These are phyloP conservation scores for Dothistroma pini DNA, from an alignment of 2,329 filamentous ascomycete species.

Conservation along the genomic window DNA sequence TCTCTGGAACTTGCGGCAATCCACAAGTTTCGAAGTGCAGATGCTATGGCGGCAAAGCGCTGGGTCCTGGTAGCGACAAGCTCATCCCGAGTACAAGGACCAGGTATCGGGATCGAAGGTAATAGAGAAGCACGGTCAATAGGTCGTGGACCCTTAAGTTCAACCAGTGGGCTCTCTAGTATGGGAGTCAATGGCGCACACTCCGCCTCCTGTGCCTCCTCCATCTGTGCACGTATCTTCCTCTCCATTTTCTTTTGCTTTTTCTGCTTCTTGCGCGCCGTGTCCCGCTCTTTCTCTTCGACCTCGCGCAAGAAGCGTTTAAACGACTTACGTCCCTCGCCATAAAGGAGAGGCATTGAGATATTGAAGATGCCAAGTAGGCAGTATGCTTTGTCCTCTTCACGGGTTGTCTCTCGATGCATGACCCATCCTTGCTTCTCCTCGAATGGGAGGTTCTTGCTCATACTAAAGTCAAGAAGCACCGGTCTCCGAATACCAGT, in stretches of 20 bases:
- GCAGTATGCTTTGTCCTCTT: conserved; percentile 42
- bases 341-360: conserved; percentile 45
- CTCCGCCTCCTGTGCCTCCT: not conserved
- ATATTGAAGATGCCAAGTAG: conserved; percentile 45
- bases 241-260: not conserved
- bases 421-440: conserved; percentile 12
- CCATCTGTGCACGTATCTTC: not conserved
- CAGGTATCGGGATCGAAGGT: not conserved
- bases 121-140: not conserved
- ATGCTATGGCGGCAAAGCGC: not conserved
- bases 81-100: not conserved
- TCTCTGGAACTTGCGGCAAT: not conserved
- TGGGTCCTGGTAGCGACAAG: not conserved
- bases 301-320: conserved; percentile 35
- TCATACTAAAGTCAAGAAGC: conserved; percentile 7
- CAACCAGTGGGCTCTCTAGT: not conserved
- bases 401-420: conserved; percentile 9
- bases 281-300: not conserved
- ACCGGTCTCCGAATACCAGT: conserved; percentile 10
- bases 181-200: not conserved
- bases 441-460: conserved; percentile 6
- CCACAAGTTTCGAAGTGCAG: not conserved
- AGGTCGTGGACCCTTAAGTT: not conserved
- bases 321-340: conserved; percentile 31
- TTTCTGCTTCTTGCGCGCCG: not conserved